Percentiles rank a stretch among this genome's conserved stretches.
Conservation (phyloP, 1,284 basidiomycete genomes). For the Rugosomyces carneus region DNA sequence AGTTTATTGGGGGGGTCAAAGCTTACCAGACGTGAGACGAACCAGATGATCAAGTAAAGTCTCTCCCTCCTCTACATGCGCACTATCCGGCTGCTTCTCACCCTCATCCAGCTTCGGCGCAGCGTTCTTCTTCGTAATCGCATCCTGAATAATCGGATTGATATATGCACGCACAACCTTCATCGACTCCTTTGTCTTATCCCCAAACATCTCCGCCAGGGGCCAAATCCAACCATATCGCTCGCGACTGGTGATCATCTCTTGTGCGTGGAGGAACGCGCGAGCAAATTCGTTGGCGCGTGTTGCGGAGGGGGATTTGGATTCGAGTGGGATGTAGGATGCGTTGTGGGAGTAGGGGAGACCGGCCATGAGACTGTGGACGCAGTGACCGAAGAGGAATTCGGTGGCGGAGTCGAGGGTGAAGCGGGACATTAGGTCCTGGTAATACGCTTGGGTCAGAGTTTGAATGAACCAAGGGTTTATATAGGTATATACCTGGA, state of each 20-base stretch:
- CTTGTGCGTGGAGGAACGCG: conserved; percentile 34
- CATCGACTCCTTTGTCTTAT: conserved; percentile 28
- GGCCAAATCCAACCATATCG: conserved; percentile 31
- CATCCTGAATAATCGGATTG: conserved; percentile 37
- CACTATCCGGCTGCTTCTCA: no score
- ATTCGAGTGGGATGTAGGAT: conserved; percentile 17
- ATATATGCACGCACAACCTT: conserved; percentile 32
- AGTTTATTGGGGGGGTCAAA: no score
- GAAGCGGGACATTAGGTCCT: conserved; percentile 37
- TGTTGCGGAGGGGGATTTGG: conserved; percentile 15
- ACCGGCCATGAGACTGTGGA: conserved; percentile 25
- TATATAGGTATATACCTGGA: conserved; percentile 37
- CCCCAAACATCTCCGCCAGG: conserved; percentile 34
- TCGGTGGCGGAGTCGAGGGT: conserved; percentile 40
- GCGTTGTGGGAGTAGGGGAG: conserved; percentile 32
- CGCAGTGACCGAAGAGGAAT: conserved; percentile 31
- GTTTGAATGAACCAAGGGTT: neutral
- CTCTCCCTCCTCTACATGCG: conserved; percentile 28
- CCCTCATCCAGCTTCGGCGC: conserved; percentile 16
- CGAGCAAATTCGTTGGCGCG: conserved; percentile 30
- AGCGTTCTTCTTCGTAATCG: conserved; percentile 16
- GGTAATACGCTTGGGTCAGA: neutral
- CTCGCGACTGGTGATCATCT: conserved; percentile 24
- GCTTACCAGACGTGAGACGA: conserved; percentile 32
- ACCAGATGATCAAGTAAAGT: conserved; percentile 37